These are phyloP conservation scores for Leccinum angustisporum DNA, from an alignment of 1,284 basidiomycete genomes.

Conservation along the genomic window DNA sequence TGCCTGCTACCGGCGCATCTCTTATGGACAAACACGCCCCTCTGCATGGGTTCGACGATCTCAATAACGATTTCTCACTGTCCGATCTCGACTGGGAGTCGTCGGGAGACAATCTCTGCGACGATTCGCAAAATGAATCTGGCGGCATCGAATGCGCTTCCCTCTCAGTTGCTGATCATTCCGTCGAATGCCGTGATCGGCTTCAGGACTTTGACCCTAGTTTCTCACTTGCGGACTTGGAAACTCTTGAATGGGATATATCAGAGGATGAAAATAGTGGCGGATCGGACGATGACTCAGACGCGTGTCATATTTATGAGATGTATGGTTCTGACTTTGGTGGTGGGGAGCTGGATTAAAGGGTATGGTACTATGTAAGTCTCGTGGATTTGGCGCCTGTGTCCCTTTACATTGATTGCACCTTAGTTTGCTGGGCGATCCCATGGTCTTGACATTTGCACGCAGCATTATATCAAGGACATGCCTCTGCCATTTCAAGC, in stretches of 20 bases:
- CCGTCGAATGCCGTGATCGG: neutral
- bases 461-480: constrained; percentile 80
- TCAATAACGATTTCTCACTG: neutral
- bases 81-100: neutral
- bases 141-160: neutral
- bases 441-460: too few species aligned
- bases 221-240: neutral
- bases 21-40: neutral
- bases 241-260: neutral
- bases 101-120: neutral
- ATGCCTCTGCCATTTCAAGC: neutral
- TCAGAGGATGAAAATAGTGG: neutral
- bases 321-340: neutral
- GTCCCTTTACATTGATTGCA: too few species aligned
- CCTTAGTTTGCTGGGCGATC: too few species aligned
- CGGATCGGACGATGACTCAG: neutral
- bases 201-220: neutral
- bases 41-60: neutral
- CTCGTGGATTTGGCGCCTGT: too few species aligned
- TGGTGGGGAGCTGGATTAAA: neutral
- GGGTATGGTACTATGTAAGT: too few species aligned
- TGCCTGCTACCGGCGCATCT: neutral
- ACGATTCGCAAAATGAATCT: neutral
- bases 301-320: neutral
- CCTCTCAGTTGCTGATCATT: neutral